phyloP scores from a whole-genome alignment of 116 monocot genomes.

The Zostera marina region DNA sequence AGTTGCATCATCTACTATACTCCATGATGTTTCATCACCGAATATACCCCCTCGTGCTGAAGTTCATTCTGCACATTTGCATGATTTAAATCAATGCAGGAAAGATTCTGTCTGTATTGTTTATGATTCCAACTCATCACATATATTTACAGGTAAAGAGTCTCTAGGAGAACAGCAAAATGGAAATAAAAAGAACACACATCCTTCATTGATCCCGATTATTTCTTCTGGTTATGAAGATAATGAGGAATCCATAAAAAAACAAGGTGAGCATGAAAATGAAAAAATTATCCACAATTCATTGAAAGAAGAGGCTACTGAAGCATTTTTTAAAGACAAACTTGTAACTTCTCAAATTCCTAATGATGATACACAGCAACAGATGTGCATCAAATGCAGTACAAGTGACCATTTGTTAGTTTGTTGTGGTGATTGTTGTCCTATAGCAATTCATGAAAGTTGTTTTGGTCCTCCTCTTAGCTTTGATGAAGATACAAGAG shows the following conservation, averaged over 20 bases:
- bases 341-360: constrained; percentile 11
- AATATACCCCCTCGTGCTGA: neutral
- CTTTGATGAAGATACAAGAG: constrained; percentile 13
- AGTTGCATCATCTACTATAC: neutral
- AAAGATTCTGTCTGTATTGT: neutral
- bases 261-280: constrained; percentile 10
- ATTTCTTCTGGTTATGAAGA: neutral
- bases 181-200: neutral
- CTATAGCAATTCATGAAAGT: constrained; percentile 32
- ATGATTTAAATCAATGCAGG: neutral
- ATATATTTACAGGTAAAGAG: neutral
- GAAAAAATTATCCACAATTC: neutral
- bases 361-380: constrained; percentile 12
- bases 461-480: constrained; percentile 22
- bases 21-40: neutral
- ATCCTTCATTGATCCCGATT: neutral
- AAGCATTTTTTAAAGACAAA: constrained; percentile 6
- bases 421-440: constrained; percentile 30
- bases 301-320: neutral
- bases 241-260: constrained; percentile 2
- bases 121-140: too few relatives aligned
- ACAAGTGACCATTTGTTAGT: constrained; percentile 37
- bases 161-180: neutral
- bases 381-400: constrained; percentile 32
- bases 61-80: neutral